phyloP scores from a whole-genome alignment of 148 eudicot species.

The Agrostemma githago region DNA sequence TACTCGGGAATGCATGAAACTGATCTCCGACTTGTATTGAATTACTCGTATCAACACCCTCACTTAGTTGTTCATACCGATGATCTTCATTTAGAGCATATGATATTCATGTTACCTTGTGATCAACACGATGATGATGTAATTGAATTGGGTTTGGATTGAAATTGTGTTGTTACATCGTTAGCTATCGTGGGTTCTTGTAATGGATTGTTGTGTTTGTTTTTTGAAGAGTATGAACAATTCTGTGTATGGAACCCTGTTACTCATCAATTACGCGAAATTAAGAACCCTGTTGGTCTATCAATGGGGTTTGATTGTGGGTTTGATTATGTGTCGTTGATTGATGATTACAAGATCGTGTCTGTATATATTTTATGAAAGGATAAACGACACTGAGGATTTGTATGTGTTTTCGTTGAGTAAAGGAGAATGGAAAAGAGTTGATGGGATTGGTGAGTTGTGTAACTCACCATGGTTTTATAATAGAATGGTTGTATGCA shows the following conservation, averaged over 20 bases:
- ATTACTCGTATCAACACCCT: too few species aligned
- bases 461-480: not conserved
- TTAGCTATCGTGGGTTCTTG: not conserved
- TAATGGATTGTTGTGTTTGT: slow-evolving; percentile 7
- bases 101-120: slow-evolving; percentile 1
- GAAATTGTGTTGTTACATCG: not conserved
- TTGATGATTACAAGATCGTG: slow-evolving; percentile 25
- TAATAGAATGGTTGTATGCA: slow-evolving; percentile 4
- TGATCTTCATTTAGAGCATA: not conserved
- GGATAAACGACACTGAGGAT: not conserved
- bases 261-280: not conserved
- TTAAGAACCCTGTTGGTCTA: not conserved
- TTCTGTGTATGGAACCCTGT: slow-evolving; percentile 6
- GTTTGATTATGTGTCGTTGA: slow-evolving; percentile 17
- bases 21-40: too few species aligned
- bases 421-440: slow-evolving; percentile 12
- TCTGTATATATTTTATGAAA: not conserved
- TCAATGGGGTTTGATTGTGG: slow-evolving; percentile 1
- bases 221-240: not conserved
- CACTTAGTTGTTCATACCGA: slow-evolving; percentile 7
- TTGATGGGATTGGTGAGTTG: slow-evolving; percentile 3
- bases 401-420: slow-evolving; percentile 14
- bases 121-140: not conserved
- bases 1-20: too few species aligned
- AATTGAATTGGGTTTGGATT: not conserved